A percentile compares a stretch with the other conserved stretches of the same genome.
phyloP scores from a whole-genome alignment of 805 yeast genomes.

The Yamadazyma nakazawae region DNA sequence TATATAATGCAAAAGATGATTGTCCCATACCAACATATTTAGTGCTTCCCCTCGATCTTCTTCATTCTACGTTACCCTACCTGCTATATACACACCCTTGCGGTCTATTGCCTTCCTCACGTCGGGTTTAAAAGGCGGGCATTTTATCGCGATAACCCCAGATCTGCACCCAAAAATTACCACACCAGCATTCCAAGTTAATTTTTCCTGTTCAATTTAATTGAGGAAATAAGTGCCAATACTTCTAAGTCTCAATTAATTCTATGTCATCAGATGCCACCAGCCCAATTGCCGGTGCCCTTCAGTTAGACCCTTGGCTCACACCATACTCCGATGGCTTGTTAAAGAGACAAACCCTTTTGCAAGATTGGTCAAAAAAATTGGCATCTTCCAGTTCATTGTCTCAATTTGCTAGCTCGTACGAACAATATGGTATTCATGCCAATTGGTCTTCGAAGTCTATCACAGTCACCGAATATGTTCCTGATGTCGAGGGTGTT shows the following conservation, averaged over 20 bases:
- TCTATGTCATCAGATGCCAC: not conserved
- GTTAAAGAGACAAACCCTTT: conserved; percentile 61
- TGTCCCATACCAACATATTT: too few relatives aligned
- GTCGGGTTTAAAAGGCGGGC: not conserved
- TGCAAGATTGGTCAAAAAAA: conserved; percentile 58
- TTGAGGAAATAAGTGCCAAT: not conserved
- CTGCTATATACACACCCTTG: too few relatives aligned
- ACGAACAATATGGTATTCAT: conserved; percentile 74
- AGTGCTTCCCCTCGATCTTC: too few relatives aligned
- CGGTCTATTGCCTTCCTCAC: too few relatives aligned
- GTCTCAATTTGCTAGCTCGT: conserved; percentile 68
- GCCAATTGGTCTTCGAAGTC: conserved; percentile 49
- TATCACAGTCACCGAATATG: conserved; percentile 75
- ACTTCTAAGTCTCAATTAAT: not conserved
- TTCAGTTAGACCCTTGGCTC: conserved; percentile 81
- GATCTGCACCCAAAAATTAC: not conserved
- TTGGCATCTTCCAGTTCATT: conserved; percentile 47
- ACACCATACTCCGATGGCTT: conserved; percentile 72
- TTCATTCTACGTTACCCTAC: too few relatives aligned
- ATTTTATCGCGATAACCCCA: not conserved
- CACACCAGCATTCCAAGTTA: not conserved
- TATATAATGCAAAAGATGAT: too few relatives aligned
- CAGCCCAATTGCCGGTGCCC: conserved; percentile 50
- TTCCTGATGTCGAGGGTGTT: conserved; percentile 80
- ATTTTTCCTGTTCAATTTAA: not conserved